Percentiles rank a stretch among this genome's conserved stretches.
Conservation (phyloP, 73 alveolate species). For the Symbiodinium pilosum region DNA sequence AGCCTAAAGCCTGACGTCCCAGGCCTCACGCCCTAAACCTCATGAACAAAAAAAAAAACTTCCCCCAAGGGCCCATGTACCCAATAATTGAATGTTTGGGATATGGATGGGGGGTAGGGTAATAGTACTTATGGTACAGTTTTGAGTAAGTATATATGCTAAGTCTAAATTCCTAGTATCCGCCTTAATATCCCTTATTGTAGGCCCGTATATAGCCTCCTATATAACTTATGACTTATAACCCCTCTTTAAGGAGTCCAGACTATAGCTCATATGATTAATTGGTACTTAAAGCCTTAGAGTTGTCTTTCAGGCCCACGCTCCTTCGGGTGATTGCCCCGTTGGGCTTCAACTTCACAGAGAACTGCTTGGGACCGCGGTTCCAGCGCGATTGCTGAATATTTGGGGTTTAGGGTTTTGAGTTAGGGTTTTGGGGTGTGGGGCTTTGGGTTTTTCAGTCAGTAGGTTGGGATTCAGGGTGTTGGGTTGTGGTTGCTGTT, state of each 20-base stretch:
- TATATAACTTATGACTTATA: too few relatives aligned
- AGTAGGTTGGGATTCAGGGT: not conserved
- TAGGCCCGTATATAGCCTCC: not conserved
- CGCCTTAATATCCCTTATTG: not conserved
- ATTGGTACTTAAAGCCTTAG: too few relatives aligned
- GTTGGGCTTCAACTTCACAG: constrained; percentile 93
- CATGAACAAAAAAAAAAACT: not conserved
- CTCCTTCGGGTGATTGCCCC: constrained; percentile 74
- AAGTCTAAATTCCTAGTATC: not conserved
- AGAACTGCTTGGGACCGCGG: constrained; percentile 54
- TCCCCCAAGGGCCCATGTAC: not conserved
- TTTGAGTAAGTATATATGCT: too few relatives aligned
- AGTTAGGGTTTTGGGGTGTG: not conserved
- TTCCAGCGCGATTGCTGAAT: not conserved
- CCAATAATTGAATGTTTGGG: too few relatives aligned
- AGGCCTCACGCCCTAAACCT: not conserved
- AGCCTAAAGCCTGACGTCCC: too few relatives aligned
- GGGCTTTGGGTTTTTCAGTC: not conserved
- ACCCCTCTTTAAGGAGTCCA: too few relatives aligned
- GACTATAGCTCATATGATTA: too few relatives aligned
- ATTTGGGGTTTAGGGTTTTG: not conserved
- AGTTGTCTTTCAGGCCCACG: constrained; percentile 32
- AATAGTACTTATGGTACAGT: not conserved
- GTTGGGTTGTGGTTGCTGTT: too few relatives aligned
- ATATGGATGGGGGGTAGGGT: too few relatives aligned